These are phyloP conservation scores for Abrus pulchellus DNA, from an alignment of 306 rosid genomes.

Conservation along the genomic window DNA sequence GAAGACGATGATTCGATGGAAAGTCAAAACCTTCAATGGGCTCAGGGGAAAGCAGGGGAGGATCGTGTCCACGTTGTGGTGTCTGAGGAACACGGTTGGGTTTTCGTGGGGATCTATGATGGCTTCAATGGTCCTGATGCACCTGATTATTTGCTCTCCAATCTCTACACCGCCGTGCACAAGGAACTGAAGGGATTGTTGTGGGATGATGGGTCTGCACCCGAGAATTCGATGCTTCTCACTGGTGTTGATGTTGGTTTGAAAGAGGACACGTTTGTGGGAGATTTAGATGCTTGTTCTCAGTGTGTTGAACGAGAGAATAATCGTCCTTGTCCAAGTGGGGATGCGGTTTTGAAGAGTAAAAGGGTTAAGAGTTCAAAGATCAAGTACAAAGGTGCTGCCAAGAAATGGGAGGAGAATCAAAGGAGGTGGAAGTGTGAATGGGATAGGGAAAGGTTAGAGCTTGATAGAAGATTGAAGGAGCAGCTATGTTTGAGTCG, in stretches of 20 bases:
- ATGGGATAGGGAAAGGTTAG: constrained; percentile 88
- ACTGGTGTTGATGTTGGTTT: too few relatives aligned
- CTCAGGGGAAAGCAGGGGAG: constrained; percentile 99
- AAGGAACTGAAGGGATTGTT: constrained; percentile 88
- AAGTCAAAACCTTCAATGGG: constrained; percentile 96
- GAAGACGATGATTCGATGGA: constrained; percentile 84
- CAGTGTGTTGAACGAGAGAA: constrained; percentile 70
- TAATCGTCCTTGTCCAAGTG: constrained; percentile 28
- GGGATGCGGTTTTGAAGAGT: constrained; percentile 52
- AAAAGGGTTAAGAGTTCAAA: constrained; percentile 53
- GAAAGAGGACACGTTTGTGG: not conserved
- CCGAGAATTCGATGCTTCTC: constrained; percentile 30
- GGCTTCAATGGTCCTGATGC: constrained; percentile 99
- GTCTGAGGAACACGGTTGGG: constrained; percentile 98
- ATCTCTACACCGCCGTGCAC: constrained; percentile 77
- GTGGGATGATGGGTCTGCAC: constrained; percentile 75
- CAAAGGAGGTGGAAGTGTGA: constrained; percentile 94
- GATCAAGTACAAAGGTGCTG: constrained; percentile 64
- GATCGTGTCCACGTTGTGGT: constrained; percentile 97
- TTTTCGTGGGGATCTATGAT: constrained; percentile 95
- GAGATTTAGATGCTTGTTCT: constrained; percentile 65
- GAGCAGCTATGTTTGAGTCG: constrained; percentile 68
- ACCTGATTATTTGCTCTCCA: constrained; percentile 83
- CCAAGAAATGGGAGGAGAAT: constrained; percentile 87
- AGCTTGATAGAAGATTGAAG: constrained; percentile 86